Evolutionary conservation across 148 eudicot species (phyloP).

Genomic region (Heliamphora exappendiculata): DNA sequence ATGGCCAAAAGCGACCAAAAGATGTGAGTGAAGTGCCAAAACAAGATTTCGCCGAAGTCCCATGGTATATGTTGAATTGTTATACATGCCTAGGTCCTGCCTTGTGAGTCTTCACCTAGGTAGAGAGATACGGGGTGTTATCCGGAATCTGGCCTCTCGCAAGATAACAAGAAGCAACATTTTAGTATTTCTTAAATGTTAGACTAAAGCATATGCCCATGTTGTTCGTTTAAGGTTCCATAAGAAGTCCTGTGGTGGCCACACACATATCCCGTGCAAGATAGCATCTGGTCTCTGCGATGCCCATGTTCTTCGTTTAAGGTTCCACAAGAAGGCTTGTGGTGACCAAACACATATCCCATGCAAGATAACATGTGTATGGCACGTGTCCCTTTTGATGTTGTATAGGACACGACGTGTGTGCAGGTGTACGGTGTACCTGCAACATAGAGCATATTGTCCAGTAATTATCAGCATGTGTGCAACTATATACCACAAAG

Average conservation of each 20-base stretch:
- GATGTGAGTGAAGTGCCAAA: not conserved
- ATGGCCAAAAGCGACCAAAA: not conserved
- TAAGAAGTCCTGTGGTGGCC: too few species aligned
- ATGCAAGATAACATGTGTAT: not conserved
- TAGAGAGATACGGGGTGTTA: not conserved
- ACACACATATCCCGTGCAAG: not conserved
- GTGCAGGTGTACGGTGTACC: too few species aligned
- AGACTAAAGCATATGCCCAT: not conserved
- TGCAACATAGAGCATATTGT: too few species aligned
- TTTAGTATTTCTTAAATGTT: not conserved
- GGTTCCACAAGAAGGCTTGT: not conserved
- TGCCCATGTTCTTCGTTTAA: not conserved
- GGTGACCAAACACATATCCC: not conserved
- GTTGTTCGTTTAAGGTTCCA: not conserved
- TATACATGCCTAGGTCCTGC: not conserved
- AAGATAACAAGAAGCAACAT: not conserved
- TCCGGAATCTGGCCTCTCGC: not conserved
- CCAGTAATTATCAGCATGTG: too few species aligned
- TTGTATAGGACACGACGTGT: too few species aligned
- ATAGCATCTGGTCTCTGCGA: too few species aligned
- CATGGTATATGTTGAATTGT: not conserved
- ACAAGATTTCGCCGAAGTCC: not conserved
- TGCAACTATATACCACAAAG: not conserved
- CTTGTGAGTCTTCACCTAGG: not conserved
- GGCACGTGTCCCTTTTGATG: too few species aligned